A percentile compares a stretch with the other conserved stretches of the same genome.
Conservation (phyloP, 2,329 filamentous ascomycete genomes). For the Botrytis squamosa region DNA sequence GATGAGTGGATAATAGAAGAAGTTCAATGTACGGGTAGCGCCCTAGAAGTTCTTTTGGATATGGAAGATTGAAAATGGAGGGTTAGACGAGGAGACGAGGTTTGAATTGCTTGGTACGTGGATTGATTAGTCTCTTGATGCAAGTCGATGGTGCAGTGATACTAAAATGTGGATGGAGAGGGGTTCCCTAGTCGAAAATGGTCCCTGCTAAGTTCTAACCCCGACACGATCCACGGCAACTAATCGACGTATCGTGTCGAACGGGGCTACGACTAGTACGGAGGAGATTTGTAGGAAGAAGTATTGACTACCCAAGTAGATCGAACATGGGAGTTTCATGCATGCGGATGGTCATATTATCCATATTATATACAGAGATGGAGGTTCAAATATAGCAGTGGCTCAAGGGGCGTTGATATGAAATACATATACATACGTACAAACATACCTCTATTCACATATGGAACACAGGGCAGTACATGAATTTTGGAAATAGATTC, state of each 20-base stretch:
- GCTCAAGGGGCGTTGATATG: slow-evolving; percentile 5
- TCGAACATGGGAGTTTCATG: slow-evolving; percentile 15
- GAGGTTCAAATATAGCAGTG: background rate
- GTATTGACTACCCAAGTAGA: background rate
- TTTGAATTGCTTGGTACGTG: background rate
- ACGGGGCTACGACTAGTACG: background rate
- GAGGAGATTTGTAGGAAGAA: slow-evolving; percentile 10
- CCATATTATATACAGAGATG: background rate
- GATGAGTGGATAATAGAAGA: slow-evolving; percentile 7
- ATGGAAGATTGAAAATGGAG: slow-evolving; percentile 15
- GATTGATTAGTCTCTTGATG: background rate
- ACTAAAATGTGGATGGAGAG: slow-evolving; percentile 11
- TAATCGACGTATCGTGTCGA: slow-evolving; percentile 9
- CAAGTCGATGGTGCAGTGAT: slow-evolving; percentile 14
- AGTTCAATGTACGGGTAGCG: background rate
- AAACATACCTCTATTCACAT: background rate
- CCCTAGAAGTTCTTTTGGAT: slow-evolving; percentile 16
- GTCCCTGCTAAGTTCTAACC: background rate
- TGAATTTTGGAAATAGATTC: background rate
- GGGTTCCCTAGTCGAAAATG: slow-evolving; percentile 3
- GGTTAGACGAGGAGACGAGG: slow-evolving; percentile 3
- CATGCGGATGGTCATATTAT: background rate
- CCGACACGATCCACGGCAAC: slow-evolving; percentile 11
- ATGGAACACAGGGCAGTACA: background rate
- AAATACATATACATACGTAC: background rate